phyloP scores from a whole-genome alignment of 176 grass and related monocot genomes.

The Juncus inflexus region DNA sequence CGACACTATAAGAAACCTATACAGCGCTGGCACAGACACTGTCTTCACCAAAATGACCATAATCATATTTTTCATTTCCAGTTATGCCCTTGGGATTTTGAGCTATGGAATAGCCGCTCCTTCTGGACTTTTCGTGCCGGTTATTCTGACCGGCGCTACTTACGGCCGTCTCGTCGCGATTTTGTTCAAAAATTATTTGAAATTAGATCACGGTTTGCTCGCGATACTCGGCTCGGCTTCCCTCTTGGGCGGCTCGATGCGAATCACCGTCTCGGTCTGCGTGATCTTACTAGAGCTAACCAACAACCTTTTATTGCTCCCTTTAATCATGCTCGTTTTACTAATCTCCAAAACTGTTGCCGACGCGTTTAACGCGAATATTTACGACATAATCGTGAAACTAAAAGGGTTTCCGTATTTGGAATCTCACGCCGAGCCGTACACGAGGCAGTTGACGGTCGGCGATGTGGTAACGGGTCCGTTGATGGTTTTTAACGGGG shows the following conservation, averaged over 20 bases:
- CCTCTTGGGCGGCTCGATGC: slow-evolving; percentile 88
- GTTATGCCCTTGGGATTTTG: slow-evolving; percentile 84
- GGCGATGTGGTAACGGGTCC: slow-evolving; percentile 92
- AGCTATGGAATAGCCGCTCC: slow-evolving; percentile 88
- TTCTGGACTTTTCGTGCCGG: slow-evolving; percentile 82
- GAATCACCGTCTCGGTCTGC: slow-evolving; percentile 94
- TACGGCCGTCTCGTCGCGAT: slow-evolving; percentile 76
- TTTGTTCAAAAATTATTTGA: slow-evolving; percentile 63
- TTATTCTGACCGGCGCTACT: slow-evolving; percentile 89
- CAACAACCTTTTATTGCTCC: slow-evolving; percentile 83
- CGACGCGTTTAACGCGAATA: slow-evolving; percentile 67
- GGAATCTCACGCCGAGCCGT: slow-evolving; percentile 87
- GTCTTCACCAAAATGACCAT: slow-evolving; percentile 74
- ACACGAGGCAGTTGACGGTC: slow-evolving; percentile 80
- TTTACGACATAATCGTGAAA: slow-evolving; percentile 80
- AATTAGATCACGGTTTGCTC: slow-evolving; percentile 77
- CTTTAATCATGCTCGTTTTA: slow-evolving; percentile 82
- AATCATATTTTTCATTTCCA: slow-evolving; percentile 63
- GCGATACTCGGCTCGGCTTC: slow-evolving; percentile 87
- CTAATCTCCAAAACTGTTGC: slow-evolving; percentile 96
- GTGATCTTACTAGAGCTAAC: slow-evolving; percentile 81
- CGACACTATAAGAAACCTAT: slow-evolving; percentile 89
- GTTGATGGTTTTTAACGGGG: slow-evolving; percentile 53
- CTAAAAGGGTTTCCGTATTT: slow-evolving; percentile 93
- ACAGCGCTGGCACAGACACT: slow-evolving; percentile 61